Percentiles rank a stretch among this genome's conserved stretches.
phyloP scores from a whole-genome alignment of 495 filamentous ascomycete species.

The Astrothelium subdiscretum region DNA sequence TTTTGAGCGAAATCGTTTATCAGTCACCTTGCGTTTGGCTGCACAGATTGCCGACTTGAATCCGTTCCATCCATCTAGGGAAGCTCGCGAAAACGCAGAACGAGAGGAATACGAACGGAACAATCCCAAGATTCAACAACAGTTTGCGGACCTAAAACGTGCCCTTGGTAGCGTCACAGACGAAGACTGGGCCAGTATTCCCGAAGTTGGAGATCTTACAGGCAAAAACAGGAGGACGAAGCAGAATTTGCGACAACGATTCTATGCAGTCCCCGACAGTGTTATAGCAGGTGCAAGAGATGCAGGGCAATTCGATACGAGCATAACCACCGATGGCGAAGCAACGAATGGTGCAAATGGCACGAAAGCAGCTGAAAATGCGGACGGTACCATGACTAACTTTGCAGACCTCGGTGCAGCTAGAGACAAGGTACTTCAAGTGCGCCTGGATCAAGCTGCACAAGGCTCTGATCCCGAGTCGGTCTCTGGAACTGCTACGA shows the following conservation, averaged over 20 bases:
- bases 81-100: conserved; percentile 86
- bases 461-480: conserved; percentile 49
- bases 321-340: conserved; percentile 65
- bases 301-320: conserved; percentile 69
- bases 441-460: conserved; percentile 81
- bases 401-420: conserved; percentile 97
- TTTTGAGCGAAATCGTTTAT: conserved; percentile 20
- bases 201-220: conserved; percentile 92
- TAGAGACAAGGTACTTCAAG: conserved; percentile 84
- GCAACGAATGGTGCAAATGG: conserved; percentile 30
- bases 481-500: conserved; percentile 69
- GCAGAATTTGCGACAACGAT: conserved; percentile 69
- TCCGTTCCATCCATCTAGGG: conserved; percentile 58
- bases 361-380: conserved; percentile 31
- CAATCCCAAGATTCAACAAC: conserved; percentile 97
- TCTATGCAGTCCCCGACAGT: conserved; percentile 95
- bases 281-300: conserved; percentile 81
- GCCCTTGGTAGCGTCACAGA: conserved; percentile 79
- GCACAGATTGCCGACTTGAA: conserved; percentile 81
- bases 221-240: conserved; percentile 80
- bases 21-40: conserved; percentile 28
- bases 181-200: conserved; percentile 92
- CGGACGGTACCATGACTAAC: conserved; percentile 86
- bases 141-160: conserved; percentile 92
- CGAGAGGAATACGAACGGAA: conserved; percentile 88